phyloP scores from a whole-genome alignment of 768 basidiomycete genomes.

The Rhodotorula taiwanensis region DNA sequence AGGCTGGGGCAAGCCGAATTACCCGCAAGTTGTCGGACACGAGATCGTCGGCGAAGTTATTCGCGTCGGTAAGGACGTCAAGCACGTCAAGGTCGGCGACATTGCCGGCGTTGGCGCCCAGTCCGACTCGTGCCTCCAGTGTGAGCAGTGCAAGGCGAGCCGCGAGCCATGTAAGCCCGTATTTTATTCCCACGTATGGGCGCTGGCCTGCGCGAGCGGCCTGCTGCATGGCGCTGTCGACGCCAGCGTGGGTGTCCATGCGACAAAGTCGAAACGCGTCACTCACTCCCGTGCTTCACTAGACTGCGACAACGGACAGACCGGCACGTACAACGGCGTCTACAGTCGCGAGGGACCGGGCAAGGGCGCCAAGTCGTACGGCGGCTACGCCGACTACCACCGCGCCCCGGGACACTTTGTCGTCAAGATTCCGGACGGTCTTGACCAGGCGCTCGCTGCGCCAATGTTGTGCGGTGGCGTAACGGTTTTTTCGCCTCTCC shows the following conservation, averaged over 20 bases:
- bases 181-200: too few species aligned
- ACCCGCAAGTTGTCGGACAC: constrained; percentile 33
- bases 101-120: constrained; percentile 53
- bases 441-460: constrained; percentile 55
- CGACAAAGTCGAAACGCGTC: too few species aligned
- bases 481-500: constrained; percentile 49
- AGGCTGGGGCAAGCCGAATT: constrained; percentile 17
- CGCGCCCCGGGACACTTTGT: constrained; percentile 52
- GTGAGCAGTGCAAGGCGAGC: constrained; percentile 39
- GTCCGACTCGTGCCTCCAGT: constrained; percentile 51
- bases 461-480: constrained; percentile 50
- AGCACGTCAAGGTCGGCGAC: constrained; percentile 55
- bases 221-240: too few species aligned
- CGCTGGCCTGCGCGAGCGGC: too few species aligned
- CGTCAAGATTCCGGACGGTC: constrained; percentile 53
- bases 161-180: constrained; percentile 50
- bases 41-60: constrained; percentile 41
- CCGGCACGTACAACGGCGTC: constrained; percentile 32
- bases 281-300: constrained; percentile 49
- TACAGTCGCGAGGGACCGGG: constrained; percentile 24
- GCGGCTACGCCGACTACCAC: constrained; percentile 46
- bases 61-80: constrained; percentile 55
- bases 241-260: too few species aligned
- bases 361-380: constrained; percentile 36
- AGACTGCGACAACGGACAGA: constrained; percentile 50